A percentile compares a stretch with the other conserved stretches of the same genome.
phyloP scores from a whole-genome alignment of 2,329 filamentous ascomycete species.

The Neoscytalidium dimidiatum region DNA sequence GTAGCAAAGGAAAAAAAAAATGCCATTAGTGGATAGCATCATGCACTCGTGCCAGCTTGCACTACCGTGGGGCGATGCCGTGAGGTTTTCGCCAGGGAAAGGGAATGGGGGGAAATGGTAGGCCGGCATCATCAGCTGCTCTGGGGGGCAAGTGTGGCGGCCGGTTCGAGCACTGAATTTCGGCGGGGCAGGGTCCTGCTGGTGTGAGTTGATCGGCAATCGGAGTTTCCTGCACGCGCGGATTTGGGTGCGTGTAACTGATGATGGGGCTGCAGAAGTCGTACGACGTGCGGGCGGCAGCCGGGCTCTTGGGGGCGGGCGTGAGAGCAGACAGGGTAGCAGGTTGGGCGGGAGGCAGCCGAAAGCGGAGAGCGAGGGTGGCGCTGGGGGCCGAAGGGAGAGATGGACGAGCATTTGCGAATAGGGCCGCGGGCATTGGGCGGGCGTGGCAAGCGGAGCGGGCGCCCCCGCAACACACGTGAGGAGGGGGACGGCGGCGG shows the following conservation, averaged over 20 bases:
- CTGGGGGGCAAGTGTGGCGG: neutral
- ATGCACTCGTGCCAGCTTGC: neutral
- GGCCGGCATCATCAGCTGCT: neutral
- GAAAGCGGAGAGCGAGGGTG: neutral
- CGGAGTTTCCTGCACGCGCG: neutral
- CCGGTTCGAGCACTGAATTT: neutral
- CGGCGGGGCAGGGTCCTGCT: too few relatives aligned
- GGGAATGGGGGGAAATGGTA: neutral
- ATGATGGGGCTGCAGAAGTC: neutral
- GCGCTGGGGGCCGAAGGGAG: neutral
- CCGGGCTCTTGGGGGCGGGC: neutral
- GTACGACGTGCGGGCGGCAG: neutral
- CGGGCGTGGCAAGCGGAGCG: neutral
- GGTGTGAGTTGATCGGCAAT: neutral
- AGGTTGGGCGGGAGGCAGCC: neutral
- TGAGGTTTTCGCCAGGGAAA: neutral
- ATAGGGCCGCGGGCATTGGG: slow-evolving; percentile 3
- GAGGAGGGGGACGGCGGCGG: slow-evolving; percentile 1
- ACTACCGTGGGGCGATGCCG: neutral
- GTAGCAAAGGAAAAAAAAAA: neutral
- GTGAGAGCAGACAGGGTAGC: neutral
- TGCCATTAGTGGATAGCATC: neutral
- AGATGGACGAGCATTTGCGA: neutral
- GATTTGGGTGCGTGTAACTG: neutral
- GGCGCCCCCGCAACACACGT: slow-evolving; percentile 13